Conservation (phyloP, 1,284 basidiomycete genomes). For the Cryptococcus hybrid region DNA sequence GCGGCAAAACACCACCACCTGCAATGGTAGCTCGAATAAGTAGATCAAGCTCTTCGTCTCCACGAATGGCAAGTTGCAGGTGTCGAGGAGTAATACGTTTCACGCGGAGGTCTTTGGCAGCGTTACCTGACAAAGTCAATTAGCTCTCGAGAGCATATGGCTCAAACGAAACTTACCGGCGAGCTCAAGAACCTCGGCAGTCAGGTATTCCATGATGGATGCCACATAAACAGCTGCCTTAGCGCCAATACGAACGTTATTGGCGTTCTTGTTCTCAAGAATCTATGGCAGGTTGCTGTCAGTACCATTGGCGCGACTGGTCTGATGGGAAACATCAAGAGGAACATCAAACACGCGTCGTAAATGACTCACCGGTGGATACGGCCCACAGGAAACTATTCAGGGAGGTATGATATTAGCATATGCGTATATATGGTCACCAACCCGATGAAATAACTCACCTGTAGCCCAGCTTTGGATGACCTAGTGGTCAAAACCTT, state of each 20-base stretch:
- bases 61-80: conserved; percentile 69
- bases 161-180: conserved; percentile 37
- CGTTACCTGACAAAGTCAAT: conserved; percentile 68
- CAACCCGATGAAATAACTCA: conserved; percentile 45
- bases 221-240: conserved; percentile 53
- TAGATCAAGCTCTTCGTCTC: conserved; percentile 69
- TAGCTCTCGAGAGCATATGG: neutral
- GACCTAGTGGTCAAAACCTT: conserved; percentile 65
- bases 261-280: conserved; percentile 88
- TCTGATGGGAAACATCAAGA: neutral
- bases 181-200: conserved; percentile 53
- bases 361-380: conserved; percentile 38
- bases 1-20: conserved; percentile 89
- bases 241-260: conserved; percentile 64
- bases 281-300: conserved; percentile 55
- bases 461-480: conserved; percentile 80
- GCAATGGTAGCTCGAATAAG: conserved; percentile 58
- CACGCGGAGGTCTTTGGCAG: conserved; percentile 91
- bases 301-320: neutral
- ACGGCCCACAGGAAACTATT: conserved; percentile 47
- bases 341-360: neutral
- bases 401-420: neutral
- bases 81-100: conserved; percentile 95
- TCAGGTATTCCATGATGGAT: conserved; percentile 52
- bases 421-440: neutral